These are phyloP conservation scores for Spathaspora sp. DNA, from an alignment of 1,139 yeast species.

Conservation along the genomic window DNA sequence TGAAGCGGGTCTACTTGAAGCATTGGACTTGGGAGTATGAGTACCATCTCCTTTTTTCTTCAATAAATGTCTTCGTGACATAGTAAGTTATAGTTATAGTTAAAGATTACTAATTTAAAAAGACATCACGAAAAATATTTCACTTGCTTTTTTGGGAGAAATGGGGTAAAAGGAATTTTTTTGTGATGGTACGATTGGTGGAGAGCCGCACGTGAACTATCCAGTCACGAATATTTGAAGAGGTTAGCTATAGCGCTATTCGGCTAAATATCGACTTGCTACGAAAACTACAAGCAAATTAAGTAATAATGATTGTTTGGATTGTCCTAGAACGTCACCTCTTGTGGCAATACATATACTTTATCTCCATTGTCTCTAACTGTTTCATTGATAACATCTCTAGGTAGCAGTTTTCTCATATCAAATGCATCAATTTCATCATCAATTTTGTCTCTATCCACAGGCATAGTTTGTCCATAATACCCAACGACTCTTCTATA, in stretches of 20 bases:
- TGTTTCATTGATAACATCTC: conserved; percentile 52
- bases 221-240: too few species aligned
- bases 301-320: not conserved
- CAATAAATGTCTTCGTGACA: conserved; percentile 13
- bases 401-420: conserved; percentile 66
- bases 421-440: conserved; percentile 88
- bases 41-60: conserved; percentile 4
- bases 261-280: too few species aligned
- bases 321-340: conserved; percentile 41
- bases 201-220: not conserved
- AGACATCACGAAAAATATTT: not conserved
- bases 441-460: conserved; percentile 43
- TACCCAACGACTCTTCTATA: conserved; percentile 90
- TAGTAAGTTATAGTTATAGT: not conserved
- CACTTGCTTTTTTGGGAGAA: too few species aligned
- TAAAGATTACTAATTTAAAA: too few species aligned
- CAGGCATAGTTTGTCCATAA: conserved; percentile 57
- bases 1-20: conserved; percentile 38
- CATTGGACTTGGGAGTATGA: conserved; percentile 17
- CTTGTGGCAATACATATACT: conserved; percentile 61
- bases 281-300: too few species aligned
- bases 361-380: conserved; percentile 59
- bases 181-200: too few species aligned
- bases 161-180: not conserved
- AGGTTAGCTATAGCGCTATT: too few species aligned